Evolutionary conservation across 768 basidiomycete genomes (phyloP), one percentile per base, ranked within the genome.

Genomic region (Termitomyces sp.): DNA sequence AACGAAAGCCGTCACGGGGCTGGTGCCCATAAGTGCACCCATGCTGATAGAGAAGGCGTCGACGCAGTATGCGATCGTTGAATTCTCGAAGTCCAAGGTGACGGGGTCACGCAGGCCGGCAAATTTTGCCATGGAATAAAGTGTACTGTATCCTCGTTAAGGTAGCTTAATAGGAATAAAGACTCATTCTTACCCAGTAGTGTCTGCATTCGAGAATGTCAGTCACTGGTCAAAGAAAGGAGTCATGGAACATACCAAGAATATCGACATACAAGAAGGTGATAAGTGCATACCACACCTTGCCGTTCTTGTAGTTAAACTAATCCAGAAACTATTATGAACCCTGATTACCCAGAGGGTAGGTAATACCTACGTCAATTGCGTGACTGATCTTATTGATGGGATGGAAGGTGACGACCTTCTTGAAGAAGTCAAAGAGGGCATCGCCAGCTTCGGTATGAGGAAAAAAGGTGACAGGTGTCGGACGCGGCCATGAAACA

Each of bases 211-310:
- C n/a, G n/a, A 61, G 17, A 29, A 49, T 15, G 14, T 48, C 29
- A 63, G 29, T 52, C 56, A 20, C 37, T 60, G 17, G 55, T 32
- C 43, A 51, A 17, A 34, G 31, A 45, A 32, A 37, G 17, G 1
- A 59, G 34, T n/a, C 15, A 40, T n/a, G 37, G 52, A 54, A 70
- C 81, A 50, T 65, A 87, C 86, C 88, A 67, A 91, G 81, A 64
- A 93, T 90, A 73, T 92, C 91, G 66, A 94, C 92, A 70, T 94
- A 94, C 58, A 95, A 83, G 84, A 95, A 92, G 0, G 92, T 94
- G 70, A 92, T 76, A 32, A 94, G 79, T 6, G 92, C 92, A 71
- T 94, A 92, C 92, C 92, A 94, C 31, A 93, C 88, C 40, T 76
- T 82, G 51, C 90, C 90, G 61, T 87, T 91, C 42, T 79, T 79